Evolutionary conservation across 495 filamentous ascomycete genomes (phyloP).

Genomic region (Penicillium mononematosum): DNA sequence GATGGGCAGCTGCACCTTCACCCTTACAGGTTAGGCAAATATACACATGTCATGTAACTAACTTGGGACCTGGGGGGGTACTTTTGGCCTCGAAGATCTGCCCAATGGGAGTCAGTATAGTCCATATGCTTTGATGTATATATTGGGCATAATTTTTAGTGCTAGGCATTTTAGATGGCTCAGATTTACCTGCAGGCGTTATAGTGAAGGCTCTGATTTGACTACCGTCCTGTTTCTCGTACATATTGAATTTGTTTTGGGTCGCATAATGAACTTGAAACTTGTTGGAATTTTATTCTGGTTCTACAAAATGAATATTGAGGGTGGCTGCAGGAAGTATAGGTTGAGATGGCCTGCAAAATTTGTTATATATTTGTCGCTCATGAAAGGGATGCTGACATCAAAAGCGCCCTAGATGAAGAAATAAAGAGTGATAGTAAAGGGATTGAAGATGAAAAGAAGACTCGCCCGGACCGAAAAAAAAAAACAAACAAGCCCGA

Average conservation of each 20-base stretch:
- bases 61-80: background rate
- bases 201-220: background rate
- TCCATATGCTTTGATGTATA: background rate
- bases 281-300: background rate
- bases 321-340: background rate
- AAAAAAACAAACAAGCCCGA: background rate
- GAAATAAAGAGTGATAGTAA: background rate
- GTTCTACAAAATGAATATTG: background rate
- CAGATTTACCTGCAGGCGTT: background rate
- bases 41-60: conserved; percentile 8
- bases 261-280: background rate
- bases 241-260: background rate
- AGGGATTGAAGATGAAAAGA: too few relatives aligned
- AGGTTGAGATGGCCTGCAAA: background rate
- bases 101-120: background rate
- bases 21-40: conserved; percentile 24
- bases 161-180: conserved; percentile 6
- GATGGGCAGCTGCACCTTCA: conserved; percentile 6
- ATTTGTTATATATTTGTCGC: background rate
- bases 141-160: conserved; percentile 1
- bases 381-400: background rate
- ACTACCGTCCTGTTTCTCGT: background rate
- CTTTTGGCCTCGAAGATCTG: background rate
- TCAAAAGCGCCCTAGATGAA: background rate
- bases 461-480: background rate